A percentile compares a stretch with the other conserved stretches of the same genome.
Conservation (phyloP, 1,139 yeast species). For the Scheffersomyces titani region DNA sequence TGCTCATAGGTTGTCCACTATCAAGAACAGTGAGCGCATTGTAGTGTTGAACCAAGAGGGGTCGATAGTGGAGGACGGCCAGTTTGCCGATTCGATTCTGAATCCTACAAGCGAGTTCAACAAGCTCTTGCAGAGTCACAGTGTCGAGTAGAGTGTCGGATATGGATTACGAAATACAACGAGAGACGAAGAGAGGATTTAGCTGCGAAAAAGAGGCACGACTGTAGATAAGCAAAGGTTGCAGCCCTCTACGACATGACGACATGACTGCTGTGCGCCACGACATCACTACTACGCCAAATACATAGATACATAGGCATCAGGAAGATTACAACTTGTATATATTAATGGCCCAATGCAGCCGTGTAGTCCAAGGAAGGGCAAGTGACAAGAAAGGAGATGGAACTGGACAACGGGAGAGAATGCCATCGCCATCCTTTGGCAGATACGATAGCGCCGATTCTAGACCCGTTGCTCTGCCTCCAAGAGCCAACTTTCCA, state of each 20-base stretch:
- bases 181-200: not conserved
- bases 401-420: no score
- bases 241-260: not conserved
- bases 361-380: not conserved
- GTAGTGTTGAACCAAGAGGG: slow-evolving; percentile 80
- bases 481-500: no score
- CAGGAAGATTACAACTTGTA: not conserved
- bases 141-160: slow-evolving; percentile 6
- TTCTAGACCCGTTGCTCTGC: not conserved
- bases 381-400: not conserved
- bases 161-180: not conserved
- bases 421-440: no score
- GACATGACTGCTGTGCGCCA: not conserved
- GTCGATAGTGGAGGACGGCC: slow-evolving; percentile 82
- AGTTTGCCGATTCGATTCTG: slow-evolving; percentile 61
- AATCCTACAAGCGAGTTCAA: slow-evolving; percentile 70
- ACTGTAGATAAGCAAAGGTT: not conserved
- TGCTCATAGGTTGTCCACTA: slow-evolving; percentile 90
- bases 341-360: not conserved
- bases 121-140: slow-evolving; percentile 55
- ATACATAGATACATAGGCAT: not conserved
- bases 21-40: slow-evolving; percentile 78
- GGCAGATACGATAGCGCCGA: not conserved
- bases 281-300: not conserved
- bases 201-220: not conserved